These are phyloP conservation scores for Syncephalastrum monosporum DNA, from an alignment of 371 early-diverging fungal species.

Conservation along the genomic window DNA sequence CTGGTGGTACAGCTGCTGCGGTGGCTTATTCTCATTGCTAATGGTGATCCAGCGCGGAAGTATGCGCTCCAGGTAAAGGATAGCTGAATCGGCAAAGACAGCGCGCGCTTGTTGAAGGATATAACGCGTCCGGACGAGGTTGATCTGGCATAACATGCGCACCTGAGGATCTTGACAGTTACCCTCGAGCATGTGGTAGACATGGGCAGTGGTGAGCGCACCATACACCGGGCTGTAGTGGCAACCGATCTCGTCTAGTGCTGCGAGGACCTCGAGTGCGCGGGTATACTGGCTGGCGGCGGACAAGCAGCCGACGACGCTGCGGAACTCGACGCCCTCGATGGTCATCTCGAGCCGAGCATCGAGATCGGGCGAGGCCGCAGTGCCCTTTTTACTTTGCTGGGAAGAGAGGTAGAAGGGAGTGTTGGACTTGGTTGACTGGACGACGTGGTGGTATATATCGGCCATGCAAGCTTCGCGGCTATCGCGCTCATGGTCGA, in stretches of 20 bases:
- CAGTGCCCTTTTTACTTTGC: not conserved
- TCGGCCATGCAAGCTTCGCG: constrained; percentile 20
- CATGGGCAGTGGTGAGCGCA: constrained; percentile 18
- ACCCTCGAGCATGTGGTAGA: constrained; percentile 28
- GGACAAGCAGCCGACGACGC: constrained; percentile 23
- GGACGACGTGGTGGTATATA: constrained; percentile 25
- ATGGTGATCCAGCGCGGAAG: constrained; percentile 15
- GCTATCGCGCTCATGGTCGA: constrained; percentile 22
- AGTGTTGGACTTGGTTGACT: not conserved
- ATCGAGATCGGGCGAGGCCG: not conserved
- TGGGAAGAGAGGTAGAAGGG: not conserved
- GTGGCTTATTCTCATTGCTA: constrained; percentile 11
- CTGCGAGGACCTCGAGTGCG: constrained; percentile 28
- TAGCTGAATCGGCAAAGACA: constrained; percentile 24
- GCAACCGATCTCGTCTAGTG: constrained; percentile 33
- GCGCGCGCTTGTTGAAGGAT: constrained; percentile 23
- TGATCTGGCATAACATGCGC: constrained; percentile 27
- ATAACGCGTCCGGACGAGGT: constrained; percentile 27
- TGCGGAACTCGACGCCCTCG: constrained; percentile 21
- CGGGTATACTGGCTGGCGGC: constrained; percentile 32
- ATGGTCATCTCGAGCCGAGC: constrained; percentile 9
- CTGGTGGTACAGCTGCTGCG: constrained; percentile 8
- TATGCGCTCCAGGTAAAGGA: constrained; percentile 32
- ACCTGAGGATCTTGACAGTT: constrained; percentile 24
- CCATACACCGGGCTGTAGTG: constrained; percentile 42